Evolutionary conservation across 1,284 basidiomycete genomes (phyloP), one percentile per base, ranked within the genome.

Genomic region (Cryptococcus deneoformans): DNA sequence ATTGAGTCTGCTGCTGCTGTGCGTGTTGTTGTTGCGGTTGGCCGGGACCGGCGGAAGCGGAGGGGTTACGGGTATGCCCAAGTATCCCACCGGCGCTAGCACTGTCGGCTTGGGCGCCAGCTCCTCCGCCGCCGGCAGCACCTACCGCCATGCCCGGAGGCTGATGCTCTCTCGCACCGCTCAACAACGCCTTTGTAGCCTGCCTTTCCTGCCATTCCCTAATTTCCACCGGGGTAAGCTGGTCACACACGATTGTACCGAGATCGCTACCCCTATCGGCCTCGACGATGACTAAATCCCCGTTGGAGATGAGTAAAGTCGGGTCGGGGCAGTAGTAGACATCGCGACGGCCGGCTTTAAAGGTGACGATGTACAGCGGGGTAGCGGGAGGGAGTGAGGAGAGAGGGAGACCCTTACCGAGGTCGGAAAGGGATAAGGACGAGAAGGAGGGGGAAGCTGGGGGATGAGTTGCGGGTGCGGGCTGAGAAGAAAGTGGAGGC

Each of bases 301-400:
- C 94, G 64, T 89, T 83, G 37, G 80, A 77, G 56, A 80, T 79
- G 6, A 76, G 78, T 52, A 79, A 71, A 7, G 80, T 75, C 16
- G 84, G 79, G 67, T 91, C 87, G 2, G 86, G 86, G 65, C 87
- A 83, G 78, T 95, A 98, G 77, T 92, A 96, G 38, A 99, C 80
- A 76, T 98, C 95, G 60, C 92, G 94, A 35, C 95, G 85, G 0
- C 92, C 92, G 0, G 92, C 92, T 80, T 98, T 98, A 82, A 99
- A 99, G 72, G 96, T 90, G 67, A 98, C 90, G 68, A 98, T 94
- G 81, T 86, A 98, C 5, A 98, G 83, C n/a, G 89, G 90, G 80
- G 89, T 92, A 29, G 86, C 85, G 14, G 87, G 78, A 0, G 20
- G 92, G 36, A 99, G 86, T 36, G 86, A 80, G 20, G 14, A 98